phyloP scores from a whole-genome alignment of 1,284 basidiomycete genomes.

The Tilletiaria anomala region DNA sequence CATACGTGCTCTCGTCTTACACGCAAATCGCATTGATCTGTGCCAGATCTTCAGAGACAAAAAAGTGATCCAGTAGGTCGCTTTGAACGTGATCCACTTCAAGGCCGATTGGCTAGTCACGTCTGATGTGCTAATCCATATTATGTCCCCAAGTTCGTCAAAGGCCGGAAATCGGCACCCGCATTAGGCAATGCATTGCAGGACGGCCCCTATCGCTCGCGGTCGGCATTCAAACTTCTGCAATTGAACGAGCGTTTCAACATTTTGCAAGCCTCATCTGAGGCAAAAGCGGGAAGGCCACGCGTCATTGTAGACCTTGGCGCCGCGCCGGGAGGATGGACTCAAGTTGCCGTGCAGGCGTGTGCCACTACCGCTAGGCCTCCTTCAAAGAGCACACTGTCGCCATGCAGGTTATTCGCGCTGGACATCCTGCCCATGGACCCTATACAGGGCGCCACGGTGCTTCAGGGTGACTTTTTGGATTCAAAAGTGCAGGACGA shows the following conservation, averaged over 20 bases:
- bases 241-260: conserved; percentile 20
- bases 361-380: background rate
- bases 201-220: conserved; percentile 22
- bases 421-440: conserved; percentile 17
- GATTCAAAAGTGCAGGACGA: conserved; percentile 5
- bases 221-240: conserved; percentile 29
- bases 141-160: no score
- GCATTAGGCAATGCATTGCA: no score
- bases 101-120: no score
- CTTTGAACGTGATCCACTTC: no score
- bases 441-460: conserved; percentile 6
- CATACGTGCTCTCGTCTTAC: no score
- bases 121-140: no score
- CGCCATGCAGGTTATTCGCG: no score
- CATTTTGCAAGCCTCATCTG: conserved; percentile 7
- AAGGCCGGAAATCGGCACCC: no score
- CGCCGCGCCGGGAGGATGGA: conserved; percentile 33
- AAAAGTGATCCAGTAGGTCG: no score
- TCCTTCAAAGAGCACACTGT: background rate
- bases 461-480: conserved; percentile 25
- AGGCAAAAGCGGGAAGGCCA: background rate
- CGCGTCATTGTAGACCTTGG: conserved; percentile 26
- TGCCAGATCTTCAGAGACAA: no score
- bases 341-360: conserved; percentile 17
- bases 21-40: no score